Evolutionary conservation across 2,329 filamentous ascomycete genomes (phyloP), one percentile per base, ranked within the genome.

Genomic region (Microascus cirrosus): DNA sequence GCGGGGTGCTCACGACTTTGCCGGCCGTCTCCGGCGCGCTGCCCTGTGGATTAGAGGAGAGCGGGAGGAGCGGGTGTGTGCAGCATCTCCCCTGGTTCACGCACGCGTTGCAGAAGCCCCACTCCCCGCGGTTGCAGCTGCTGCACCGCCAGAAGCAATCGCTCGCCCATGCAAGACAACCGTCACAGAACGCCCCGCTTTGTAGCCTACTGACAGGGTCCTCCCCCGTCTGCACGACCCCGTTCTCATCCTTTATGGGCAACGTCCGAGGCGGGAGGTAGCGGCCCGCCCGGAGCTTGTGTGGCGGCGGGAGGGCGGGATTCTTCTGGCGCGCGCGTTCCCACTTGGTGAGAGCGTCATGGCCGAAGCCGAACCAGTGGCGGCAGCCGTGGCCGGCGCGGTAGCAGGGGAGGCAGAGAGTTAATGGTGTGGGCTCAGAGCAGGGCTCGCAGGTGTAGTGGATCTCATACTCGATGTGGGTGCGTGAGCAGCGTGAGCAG

Each of bases 121-220:
- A 97, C 66, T 95, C 92, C 5, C 90, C 93, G 61, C 94, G 85
- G 65, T 96, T 96, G 72, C 93, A 97, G 28, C 79, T 70, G 60
- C 87, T 83, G 69, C 93, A 97, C 61, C 89, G 85, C 93, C 92
- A 97, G 71, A 89, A 95, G 70, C 90, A 94, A 56, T 86, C 81
- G 65, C 95, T 92, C 0, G 90, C 81, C 75, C 84, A 88, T 0
- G 80, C 76, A 20, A 80, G 75, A 68, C 93, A 96, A 54, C 81
- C 80, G 42, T 87, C 83, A 68, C 93, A 97, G 69, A 96, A 96
- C 6, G 89, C 85, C 22, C 93, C 93, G 56, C 82, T 85, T 69
- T 94, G 84, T 1, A 94, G 72, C 25, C 89, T 77, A 45, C 78
- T 77, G 4, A 76, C 73, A 0, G 89, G 88, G 66, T 92, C 82